Conservation (phyloP, 768 basidiomycete genomes). For the Epithele typhae region DNA sequence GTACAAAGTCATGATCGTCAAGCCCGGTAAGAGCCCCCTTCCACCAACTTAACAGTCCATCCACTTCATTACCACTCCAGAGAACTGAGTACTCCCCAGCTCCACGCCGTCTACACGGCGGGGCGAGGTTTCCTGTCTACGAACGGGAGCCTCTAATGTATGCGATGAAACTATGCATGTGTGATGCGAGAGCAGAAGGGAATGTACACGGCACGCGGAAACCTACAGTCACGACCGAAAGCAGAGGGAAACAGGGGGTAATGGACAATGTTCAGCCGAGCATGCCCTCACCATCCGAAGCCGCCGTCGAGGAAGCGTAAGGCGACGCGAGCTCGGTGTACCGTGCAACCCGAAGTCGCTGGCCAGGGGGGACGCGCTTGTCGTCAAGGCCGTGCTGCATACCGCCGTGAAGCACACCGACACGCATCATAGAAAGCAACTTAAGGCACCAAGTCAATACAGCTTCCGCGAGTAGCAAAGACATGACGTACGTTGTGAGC, state of each 20-base stretch:
- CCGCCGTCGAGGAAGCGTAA: conserved; percentile 30
- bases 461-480: neutral
- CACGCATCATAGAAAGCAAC: conserved; percentile 58
- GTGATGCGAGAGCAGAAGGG: conserved; percentile 6
- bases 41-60: neutral
- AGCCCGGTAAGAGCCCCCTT: conserved; percentile 3
- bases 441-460: conserved; percentile 7
- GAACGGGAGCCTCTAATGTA: neutral
- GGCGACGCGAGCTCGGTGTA: conserved; percentile 31
- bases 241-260: neutral
- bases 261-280: conserved; percentile 23
- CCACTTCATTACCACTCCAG: too few species aligned
- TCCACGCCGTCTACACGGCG: neutral
- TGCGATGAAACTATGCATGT: neutral
- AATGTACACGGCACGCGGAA: conserved; percentile 8
- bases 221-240: conserved; percentile 3
- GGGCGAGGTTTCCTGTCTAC: neutral
- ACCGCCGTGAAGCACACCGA: conserved; percentile 52
- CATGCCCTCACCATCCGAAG: conserved; percentile 31
- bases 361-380: conserved; percentile 43
- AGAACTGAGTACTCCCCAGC: too few species aligned
- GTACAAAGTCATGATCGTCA: conserved; percentile 10
- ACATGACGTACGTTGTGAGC: conserved; percentile 73
- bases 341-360: conserved; percentile 41
- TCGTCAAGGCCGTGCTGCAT: conserved; percentile 48